Percentiles rank a stretch among this genome's conserved stretches.
phyloP scores from a whole-genome alignment of 192 early-diverging fungal species.

The Coemansia sp. region DNA sequence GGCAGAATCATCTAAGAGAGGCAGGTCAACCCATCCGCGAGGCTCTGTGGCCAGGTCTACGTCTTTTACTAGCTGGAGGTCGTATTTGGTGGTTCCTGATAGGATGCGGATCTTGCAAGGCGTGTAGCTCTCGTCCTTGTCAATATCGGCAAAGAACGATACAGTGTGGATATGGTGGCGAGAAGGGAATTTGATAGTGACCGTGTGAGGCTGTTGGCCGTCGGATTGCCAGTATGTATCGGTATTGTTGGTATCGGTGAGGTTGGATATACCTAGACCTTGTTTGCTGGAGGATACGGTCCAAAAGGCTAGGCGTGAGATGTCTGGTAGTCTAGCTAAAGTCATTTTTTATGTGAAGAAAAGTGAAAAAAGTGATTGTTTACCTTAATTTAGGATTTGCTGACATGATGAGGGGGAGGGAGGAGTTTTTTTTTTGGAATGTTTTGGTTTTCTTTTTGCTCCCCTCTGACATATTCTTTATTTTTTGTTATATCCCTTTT shows the following conservation, averaged over 20 bases:
- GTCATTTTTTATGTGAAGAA: neutral
- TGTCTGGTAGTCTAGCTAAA: slow-evolving; percentile 14
- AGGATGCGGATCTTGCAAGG: slow-evolving; percentile 31
- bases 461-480: slow-evolving; percentile 16
- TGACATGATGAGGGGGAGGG: neutral
- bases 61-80: slow-evolving; percentile 31
- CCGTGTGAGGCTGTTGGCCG: slow-evolving; percentile 45
- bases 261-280: slow-evolving; percentile 27
- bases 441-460: slow-evolving; percentile 2
- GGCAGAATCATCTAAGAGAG: slow-evolving; percentile 15
- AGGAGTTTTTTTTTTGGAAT: neutral
- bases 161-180: slow-evolving; percentile 36
- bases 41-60: slow-evolving; percentile 26
- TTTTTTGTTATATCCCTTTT: slow-evolving; percentile 6
- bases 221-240: slow-evolving; percentile 55
- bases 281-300: slow-evolving; percentile 41
- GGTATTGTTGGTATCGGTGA: slow-evolving; percentile 20
- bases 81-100: slow-evolving; percentile 30
- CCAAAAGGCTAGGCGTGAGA: slow-evolving; percentile 28
- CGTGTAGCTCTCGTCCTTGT: slow-evolving; percentile 54
- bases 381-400: slow-evolving; percentile 13
- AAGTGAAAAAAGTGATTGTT: slow-evolving; percentile 7
- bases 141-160: slow-evolving; percentile 34
- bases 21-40: slow-evolving; percentile 36
- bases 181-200: slow-evolving; percentile 25